Conservation (phyloP, 2,329 filamentous ascomycete genomes). For the Dactylellina cionopaga region DNA sequence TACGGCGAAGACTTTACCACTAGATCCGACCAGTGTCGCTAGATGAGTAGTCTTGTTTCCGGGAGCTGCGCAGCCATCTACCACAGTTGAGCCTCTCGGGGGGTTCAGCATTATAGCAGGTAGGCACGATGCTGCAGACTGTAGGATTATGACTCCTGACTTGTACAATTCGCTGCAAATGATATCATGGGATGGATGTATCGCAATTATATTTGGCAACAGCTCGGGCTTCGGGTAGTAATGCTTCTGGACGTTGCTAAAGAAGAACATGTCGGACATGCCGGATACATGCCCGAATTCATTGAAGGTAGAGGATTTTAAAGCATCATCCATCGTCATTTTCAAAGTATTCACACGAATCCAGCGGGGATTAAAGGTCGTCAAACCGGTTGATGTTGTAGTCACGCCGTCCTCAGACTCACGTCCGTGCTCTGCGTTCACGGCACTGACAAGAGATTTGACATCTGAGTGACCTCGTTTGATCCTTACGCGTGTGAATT, state of each 20-base stretch:
- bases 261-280: slow-evolving; percentile 49
- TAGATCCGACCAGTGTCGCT: slow-evolving; percentile 73
- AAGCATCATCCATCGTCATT: slow-evolving; percentile 74
- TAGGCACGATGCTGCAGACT: slow-evolving; percentile 97
- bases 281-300: slow-evolving; percentile 67
- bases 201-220: slow-evolving; percentile 82
- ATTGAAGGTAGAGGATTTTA: slow-evolving; percentile 75
- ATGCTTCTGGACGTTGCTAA: slow-evolving; percentile 14
- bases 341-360: slow-evolving; percentile 84
- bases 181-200: slow-evolving; percentile 77
- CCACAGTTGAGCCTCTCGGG: slow-evolving; percentile 75
- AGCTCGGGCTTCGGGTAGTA: slow-evolving; percentile 63
- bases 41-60: slow-evolving; percentile 98
- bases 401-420: slow-evolving; percentile 63
- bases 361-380: slow-evolving; percentile 80
- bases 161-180: slow-evolving; percentile 72
- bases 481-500: slow-evolving; percentile 82
- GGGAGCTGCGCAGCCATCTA: slow-evolving; percentile 94
- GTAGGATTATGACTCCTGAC: slow-evolving; percentile 82
- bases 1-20: slow-evolving; percentile 75
- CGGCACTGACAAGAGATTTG: slow-evolving; percentile 66
- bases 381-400: slow-evolving; percentile 63
- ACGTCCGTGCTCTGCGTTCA: slow-evolving; percentile 65
- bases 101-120: slow-evolving; percentile 87
- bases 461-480: slow-evolving; percentile 75